A percentile compares a stretch with the other conserved stretches of the same genome.
These are phyloP conservation scores for Yamadazyma laniorum DNA, from an alignment of 805 yeast species.

Conservation along the genomic window DNA sequence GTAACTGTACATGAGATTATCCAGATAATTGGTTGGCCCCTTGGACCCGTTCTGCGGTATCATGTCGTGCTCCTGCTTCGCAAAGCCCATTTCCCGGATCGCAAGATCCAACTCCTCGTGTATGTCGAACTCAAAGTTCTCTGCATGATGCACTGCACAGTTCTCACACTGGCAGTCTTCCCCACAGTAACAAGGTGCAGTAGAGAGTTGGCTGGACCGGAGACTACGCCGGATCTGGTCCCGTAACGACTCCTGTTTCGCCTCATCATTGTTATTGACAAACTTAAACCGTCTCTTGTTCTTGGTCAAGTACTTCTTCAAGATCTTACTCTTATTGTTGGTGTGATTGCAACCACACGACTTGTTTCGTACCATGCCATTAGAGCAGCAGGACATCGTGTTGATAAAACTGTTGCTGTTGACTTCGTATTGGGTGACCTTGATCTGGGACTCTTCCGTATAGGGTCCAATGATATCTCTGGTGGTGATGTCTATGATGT, in stretches of 20 bases:
- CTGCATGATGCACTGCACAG: slow-evolving; percentile 34
- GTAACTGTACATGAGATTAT: background rate
- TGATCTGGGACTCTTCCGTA: slow-evolving; percentile 14
- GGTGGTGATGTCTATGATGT: slow-evolving; percentile 35
- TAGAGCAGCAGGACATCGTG: slow-evolving; percentile 32
- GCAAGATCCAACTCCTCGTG: slow-evolving; percentile 5
- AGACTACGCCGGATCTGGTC: slow-evolving; percentile 11
- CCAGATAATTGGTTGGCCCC: background rate
- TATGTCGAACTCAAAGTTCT: slow-evolving; percentile 1
- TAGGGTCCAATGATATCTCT: slow-evolving; percentile 43
- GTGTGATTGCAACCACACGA: slow-evolving; percentile 32
- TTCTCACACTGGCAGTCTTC: slow-evolving; percentile 37
- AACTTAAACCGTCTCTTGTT: slow-evolving; percentile 17
- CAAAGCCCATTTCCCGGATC: slow-evolving; percentile 2
- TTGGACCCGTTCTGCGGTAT: too few relatives aligned
- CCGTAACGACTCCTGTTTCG: slow-evolving; percentile 12
- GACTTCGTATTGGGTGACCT: slow-evolving; percentile 24
- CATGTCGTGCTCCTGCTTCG: background rate
- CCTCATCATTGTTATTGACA: slow-evolving; percentile 15
- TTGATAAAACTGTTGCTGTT: slow-evolving; percentile 33
- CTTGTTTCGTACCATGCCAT: slow-evolving; percentile 13
- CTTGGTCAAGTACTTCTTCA: slow-evolving; percentile 29
- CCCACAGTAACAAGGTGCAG: slow-evolving; percentile 38
- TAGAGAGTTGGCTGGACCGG: slow-evolving; percentile 14
- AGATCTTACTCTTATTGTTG: slow-evolving; percentile 35